Conservation (phyloP, 2,329 filamentous ascomycete species). For the Trichothecium sympodiale region DNA sequence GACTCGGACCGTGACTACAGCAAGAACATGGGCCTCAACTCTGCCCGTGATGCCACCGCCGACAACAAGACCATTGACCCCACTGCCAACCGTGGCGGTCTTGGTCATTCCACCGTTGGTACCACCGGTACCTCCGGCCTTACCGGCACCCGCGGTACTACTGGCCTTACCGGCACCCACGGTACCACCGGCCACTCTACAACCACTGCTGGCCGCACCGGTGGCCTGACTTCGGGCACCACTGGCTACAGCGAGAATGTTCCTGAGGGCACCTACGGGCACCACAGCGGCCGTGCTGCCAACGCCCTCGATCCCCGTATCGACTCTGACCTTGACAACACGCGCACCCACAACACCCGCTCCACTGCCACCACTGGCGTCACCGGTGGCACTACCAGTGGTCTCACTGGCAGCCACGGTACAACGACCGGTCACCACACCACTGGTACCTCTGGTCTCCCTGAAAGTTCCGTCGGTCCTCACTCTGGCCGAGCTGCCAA, state of each 20-base stretch:
- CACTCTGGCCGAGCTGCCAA: constrained; percentile 33
- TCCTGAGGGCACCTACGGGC: constrained; percentile 23
- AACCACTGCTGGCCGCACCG: constrained; percentile 6
- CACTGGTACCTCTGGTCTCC: constrained; percentile 20
- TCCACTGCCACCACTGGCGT: constrained; percentile 12
- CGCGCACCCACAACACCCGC: constrained; percentile 15
- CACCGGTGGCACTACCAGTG: constrained; percentile 16
- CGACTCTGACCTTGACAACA: constrained; percentile 36
- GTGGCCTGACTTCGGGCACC: constrained; percentile 7
- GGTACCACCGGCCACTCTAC: constrained; percentile 6
- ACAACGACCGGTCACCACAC: constrained; percentile 6
- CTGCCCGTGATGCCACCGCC: constrained; percentile 7
- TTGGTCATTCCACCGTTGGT: constrained; percentile 9
- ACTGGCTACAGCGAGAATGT: constrained; percentile 7
- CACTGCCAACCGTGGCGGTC: constrained; percentile 2
- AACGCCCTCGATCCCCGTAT: constrained; percentile 41
- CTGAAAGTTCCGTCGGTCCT: constrained; percentile 24
- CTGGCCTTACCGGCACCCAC: constrained; percentile 3
- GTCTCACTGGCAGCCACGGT: constrained; percentile 14
- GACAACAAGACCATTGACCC: constrained; percentile 6
- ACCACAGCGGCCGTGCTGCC: constrained; percentile 27
- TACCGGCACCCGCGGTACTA: constrained; percentile 5
- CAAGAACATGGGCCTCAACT: constrained; percentile 19
- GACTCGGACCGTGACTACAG: constrained; percentile 39
- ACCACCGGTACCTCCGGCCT: constrained; percentile 10